These are phyloP conservation scores for Tricholoma matsutake DNA, from an alignment of 768 basidiomycete genomes.

Conservation along the genomic window DNA sequence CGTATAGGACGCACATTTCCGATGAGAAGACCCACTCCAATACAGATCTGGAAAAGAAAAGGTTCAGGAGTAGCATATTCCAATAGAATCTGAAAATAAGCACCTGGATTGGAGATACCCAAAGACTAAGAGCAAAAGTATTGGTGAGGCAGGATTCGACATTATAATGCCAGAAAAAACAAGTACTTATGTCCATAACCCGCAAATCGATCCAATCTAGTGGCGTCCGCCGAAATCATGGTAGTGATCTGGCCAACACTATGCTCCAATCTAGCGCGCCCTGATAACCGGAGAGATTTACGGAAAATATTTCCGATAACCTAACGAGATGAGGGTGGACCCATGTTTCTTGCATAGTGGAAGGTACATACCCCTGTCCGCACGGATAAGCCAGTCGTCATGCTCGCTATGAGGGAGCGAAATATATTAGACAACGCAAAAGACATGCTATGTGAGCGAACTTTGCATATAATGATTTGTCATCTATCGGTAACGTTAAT, in stretches of 20 bases:
- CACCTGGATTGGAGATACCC: conserved; percentile 31
- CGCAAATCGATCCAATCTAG: conserved; percentile 37
- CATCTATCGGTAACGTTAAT: conserved; percentile 13
- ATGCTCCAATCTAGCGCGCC: conserved; percentile 40
- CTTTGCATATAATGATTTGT: conserved; percentile 20
- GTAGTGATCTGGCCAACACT: conserved; percentile 48
- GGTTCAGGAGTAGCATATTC: not conserved
- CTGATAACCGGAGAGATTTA: conserved; percentile 50
- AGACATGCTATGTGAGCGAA: not conserved
- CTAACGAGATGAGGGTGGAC: conserved; percentile 1
- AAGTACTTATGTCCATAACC: conserved; percentile 22
- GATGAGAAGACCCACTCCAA: conserved; percentile 61
- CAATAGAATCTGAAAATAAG: not conserved
- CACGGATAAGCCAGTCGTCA: conserved; percentile 15
- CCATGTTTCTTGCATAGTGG: not conserved
- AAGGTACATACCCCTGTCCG: conserved; percentile 16
- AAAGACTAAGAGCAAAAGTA: conserved; percentile 20
- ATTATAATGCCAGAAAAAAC: not conserved
- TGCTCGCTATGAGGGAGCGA: conserved; percentile 7
- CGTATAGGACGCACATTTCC: conserved; percentile 39
- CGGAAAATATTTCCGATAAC: conserved; percentile 39
- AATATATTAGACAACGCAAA: not conserved
- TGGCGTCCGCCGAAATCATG: conserved; percentile 45
- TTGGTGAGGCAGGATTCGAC: not conserved
- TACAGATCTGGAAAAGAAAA: conserved; percentile 36